Evolutionary conservation across 169 alveolate genomes (phyloP).

Genomic region (Fabrea salina): DNA sequence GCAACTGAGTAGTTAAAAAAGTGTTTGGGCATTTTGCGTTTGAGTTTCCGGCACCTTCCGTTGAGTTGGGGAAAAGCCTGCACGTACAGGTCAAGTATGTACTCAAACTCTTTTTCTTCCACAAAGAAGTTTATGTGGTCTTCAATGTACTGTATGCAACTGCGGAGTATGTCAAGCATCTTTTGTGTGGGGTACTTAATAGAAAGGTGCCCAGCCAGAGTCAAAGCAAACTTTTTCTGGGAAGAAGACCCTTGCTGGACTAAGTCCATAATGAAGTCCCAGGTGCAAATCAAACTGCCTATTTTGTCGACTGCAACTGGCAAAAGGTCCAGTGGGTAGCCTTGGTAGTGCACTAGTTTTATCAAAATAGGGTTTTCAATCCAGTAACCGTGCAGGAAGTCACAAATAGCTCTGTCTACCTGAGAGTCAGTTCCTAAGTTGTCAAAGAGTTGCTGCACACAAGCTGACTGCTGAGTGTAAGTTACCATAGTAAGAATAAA

Average conservation of each 20-base stretch:
- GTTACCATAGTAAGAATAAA: conserved; percentile 18
- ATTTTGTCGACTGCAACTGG: conserved; percentile 13
- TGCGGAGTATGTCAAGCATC: background rate
- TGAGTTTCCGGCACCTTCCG: background rate
- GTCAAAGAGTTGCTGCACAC: too few relatives aligned
- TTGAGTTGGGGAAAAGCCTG: conserved; percentile 7
- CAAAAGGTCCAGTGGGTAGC: background rate
- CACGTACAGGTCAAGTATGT: background rate
- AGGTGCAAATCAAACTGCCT: conserved; percentile 9
- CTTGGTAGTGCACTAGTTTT: conserved; percentile 11
- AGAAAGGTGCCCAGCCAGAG: conserved; percentile 19
- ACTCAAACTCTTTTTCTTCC: background rate
- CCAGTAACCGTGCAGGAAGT: conserved; percentile 17
- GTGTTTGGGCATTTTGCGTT: background rate
- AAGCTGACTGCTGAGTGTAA: too few relatives aligned
- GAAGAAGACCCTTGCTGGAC: background rate
- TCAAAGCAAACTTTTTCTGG: conserved; percentile 11
- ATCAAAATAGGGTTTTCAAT: conserved; percentile 6
- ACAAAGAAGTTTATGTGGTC: background rate
- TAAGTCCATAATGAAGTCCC: conserved; percentile 25
- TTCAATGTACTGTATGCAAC: conserved; percentile 15
- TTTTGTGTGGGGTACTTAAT: conserved; percentile 14
- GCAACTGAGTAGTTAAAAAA: background rate
- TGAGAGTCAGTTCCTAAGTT: background rate
- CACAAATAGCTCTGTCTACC: conserved; percentile 2